Base-by-base conservation (phyloP, 2,329 filamentous ascomycete species). In the Fusarium sp. region DNA sequence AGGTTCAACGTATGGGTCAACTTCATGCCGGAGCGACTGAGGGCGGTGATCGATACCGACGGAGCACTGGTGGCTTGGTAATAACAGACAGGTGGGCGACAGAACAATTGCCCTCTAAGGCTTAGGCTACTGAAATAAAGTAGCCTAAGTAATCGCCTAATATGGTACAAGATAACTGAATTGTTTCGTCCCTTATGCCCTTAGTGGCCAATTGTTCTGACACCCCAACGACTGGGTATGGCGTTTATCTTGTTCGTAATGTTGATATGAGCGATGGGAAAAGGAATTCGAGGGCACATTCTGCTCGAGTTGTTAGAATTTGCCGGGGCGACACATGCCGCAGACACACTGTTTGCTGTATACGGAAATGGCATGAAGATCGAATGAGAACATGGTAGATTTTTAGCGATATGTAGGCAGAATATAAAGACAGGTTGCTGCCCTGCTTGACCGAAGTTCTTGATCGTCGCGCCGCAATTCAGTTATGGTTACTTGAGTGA, bases 1-100 rank as follows among this genome's bases (percentile, higher is more conserved):
- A 74, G 75, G 46, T 62, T 81, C 47, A 75, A 81, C 48, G 63
- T 78, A 56, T 81, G 79, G 79, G 78, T 81, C 10, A 79, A 80
- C 24, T 75, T 77, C 20, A 81, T 81, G 79, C 76, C 76, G 20
- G 76, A 78, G 70, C 66, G 79, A 30, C 32, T 81, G 51, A 74
- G 67, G 61, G 71, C 77, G 45, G 77, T 81, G 6, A 56, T 80
- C 22, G 77, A 77, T 7, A 74, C 61, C 3, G 77, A 78, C 4
- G 79, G 79, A 0, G 71, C 64, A 47, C 67, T 81, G 70, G 75
- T 80, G 12, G 55, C 76, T 18, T 81, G 79, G 79, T 80, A 66
- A 78, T 54, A 27, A 27, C 32, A 10, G 32, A 3, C 16, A 37
- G 32, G 16, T 37, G 16, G 32, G 32, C 16, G 32, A 18, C 16